Evolutionary conservation across 345 rosid genomes (phyloP).

Genomic region (Eucalyptus sp.): DNA sequence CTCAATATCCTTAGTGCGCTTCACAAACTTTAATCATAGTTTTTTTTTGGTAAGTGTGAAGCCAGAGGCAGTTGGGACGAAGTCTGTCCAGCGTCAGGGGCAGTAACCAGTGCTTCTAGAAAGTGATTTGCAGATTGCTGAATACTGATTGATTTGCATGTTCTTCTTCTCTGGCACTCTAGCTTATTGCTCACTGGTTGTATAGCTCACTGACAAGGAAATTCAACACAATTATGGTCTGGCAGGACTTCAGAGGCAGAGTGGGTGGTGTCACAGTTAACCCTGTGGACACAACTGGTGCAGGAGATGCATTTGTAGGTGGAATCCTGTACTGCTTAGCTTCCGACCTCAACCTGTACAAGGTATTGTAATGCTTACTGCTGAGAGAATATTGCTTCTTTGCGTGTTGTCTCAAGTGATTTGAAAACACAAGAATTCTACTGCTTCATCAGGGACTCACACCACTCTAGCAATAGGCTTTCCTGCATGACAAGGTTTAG

Average conservation of each 20-base stretch:
- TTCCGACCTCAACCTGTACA: constrained; percentile 3
- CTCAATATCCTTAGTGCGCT: background rate
- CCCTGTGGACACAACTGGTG: constrained; percentile 30
- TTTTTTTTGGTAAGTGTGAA: background rate
- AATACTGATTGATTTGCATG: background rate
- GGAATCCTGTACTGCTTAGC: constrained; percentile 20
- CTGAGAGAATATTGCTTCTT: background rate
- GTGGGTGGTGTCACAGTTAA: constrained; percentile 16
- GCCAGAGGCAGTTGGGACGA: background rate
- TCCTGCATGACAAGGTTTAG: background rate
- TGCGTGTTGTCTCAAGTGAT: background rate
- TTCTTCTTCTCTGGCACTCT: background rate
- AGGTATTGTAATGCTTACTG: background rate
- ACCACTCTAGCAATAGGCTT: background rate
- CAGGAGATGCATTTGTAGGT: constrained; percentile 30
- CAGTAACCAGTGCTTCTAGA: background rate
- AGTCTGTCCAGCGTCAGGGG: background rate
- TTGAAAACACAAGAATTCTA: background rate
- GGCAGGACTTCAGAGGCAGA: constrained; percentile 25
- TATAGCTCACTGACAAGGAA: background rate
- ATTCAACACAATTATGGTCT: background rate
- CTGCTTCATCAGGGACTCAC: background rate
- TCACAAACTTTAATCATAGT: background rate
- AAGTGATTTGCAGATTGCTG: background rate
- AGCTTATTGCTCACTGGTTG: no score